phyloP scores from a whole-genome alignment of 805 yeast genomes.

The Saccharomyces paradoxus region DNA sequence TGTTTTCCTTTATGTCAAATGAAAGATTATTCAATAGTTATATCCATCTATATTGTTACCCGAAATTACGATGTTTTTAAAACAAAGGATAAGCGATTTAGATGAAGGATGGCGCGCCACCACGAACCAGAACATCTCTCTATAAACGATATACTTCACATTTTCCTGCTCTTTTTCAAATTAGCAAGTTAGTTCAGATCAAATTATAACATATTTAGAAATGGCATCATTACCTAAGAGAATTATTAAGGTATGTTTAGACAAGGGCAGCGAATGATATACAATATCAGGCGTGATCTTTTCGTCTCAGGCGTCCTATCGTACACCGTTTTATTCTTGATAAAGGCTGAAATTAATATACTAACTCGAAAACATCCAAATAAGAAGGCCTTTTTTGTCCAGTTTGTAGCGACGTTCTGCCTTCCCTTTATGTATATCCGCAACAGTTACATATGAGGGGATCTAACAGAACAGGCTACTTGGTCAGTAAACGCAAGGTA shows the following conservation, averaged over 20 bases:
- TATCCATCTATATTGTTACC: neutral
- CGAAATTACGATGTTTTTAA: neutral
- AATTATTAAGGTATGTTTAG: constrained; percentile 63
- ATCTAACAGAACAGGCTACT: neutral
- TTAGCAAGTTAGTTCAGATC: neutral
- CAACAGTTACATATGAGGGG: neutral
- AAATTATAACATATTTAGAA: neutral
- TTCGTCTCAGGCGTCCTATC: neutral
- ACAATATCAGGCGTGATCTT: neutral
- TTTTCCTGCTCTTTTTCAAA: neutral
- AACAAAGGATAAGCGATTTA: neutral
- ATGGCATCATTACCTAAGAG: constrained; percentile 64
- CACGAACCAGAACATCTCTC: neutral
- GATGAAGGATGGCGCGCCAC: neutral
- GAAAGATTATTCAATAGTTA: too few species aligned
- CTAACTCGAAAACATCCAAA: neutral
- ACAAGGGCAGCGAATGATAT: neutral
- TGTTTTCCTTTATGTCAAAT: neutral
- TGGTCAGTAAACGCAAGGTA: constrained; percentile 1
- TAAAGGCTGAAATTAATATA: neutral
- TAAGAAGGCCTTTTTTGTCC: neutral
- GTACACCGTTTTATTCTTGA: neutral
- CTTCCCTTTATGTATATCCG: neutral
- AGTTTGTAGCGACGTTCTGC: neutral
- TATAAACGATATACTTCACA: neutral